Evolutionary conservation across 768 basidiomycete species (phyloP), one percentile per base, ranked within the genome.

Genomic region (Rhodotorula babjevae): DNA sequence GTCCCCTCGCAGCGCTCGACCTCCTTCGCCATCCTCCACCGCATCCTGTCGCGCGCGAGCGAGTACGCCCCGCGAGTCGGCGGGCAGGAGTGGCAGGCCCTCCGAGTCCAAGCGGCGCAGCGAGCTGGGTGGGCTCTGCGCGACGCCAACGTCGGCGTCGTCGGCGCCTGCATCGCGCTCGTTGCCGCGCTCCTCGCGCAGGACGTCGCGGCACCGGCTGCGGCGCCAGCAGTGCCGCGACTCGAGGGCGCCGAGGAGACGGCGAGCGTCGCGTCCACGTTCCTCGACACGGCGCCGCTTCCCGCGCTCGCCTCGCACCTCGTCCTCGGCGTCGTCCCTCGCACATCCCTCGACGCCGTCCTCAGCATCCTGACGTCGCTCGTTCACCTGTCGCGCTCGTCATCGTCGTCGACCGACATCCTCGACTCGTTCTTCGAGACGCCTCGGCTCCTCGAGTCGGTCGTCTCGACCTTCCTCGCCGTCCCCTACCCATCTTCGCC

Each of bases 331-430:
- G 31, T 50, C 19, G 64, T 75, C 9, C 69, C 74, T 6, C 58
- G 46, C 2, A 19, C 65, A 0, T 40, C 69, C 0, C 52, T 68
- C 49, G 12, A 47, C 40, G 47, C 55, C 14, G 25, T 90, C 80
- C 78, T 92, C 9, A 79, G 88, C 27, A 84, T 85, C 15, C 82
- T 86, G 7, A 9, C 61, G 60, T 31, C 63, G 4, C 33, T 76
- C 59, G 84, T 86, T 27, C 83, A 85, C 2, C 82, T 83, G 2
- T 75, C 78, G 16, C 80, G 83, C 40, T 64, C 78, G 11, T 64
- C 68, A 3, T 63, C 86, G 10, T 31, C 58, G 9, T 0, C 44
- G 18, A n/a, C 46, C 36, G 33, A 47, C 21, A 2, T 23, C 21
- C 31, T 69, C 40, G 63, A 65, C 29, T 23, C 40, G 16, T 1